These are phyloP conservation scores for Citrullus colocynthis DNA, from an alignment of 306 rosid genomes.

Conservation along the genomic window DNA sequence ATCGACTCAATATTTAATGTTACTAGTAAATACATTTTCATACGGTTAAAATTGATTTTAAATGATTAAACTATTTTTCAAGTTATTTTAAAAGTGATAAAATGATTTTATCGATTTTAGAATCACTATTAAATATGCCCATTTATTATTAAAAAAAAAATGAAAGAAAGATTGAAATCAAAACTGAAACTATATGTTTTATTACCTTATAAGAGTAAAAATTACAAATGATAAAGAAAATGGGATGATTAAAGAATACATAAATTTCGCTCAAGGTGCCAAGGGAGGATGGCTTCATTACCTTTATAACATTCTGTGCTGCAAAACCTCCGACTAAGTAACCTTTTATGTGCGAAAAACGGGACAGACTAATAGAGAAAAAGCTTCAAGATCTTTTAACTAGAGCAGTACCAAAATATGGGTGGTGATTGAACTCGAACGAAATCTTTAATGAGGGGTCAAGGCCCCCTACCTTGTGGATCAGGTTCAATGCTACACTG, in stretches of 20 bases:
- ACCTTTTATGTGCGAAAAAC: slow-evolving; percentile 24
- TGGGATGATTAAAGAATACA: slow-evolving; percentile 1
- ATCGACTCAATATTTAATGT: too few species aligned
- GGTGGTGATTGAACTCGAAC: slow-evolving; percentile 73
- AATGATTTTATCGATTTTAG: background rate
- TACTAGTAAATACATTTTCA: too few species aligned
- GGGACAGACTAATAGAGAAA: slow-evolving; percentile 19
- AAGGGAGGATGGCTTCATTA: slow-evolving; percentile 1
- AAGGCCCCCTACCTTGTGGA: slow-evolving; percentile 45
- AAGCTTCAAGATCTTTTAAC: slow-evolving; percentile 68
- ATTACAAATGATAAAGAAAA: slow-evolving; percentile 4
- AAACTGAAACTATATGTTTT: slow-evolving; percentile 3
- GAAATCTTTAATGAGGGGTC: slow-evolving; percentile 71
- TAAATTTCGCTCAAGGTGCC: background rate
- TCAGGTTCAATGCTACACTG: slow-evolving; percentile 61
- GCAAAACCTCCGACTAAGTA: background rate
- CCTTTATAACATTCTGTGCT: background rate
- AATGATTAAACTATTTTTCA: too few species aligned
- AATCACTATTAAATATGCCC: too few species aligned
- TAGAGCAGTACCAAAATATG: slow-evolving; percentile 68
- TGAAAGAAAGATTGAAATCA: background rate
- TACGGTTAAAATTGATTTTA: too few species aligned
- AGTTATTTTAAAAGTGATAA: too few species aligned
- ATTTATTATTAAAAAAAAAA: background rate
- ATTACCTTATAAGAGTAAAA: background rate